Base-by-base conservation (phyloP, 768 basidiomycete species). In the Rhodotorula diobovata region DNA sequence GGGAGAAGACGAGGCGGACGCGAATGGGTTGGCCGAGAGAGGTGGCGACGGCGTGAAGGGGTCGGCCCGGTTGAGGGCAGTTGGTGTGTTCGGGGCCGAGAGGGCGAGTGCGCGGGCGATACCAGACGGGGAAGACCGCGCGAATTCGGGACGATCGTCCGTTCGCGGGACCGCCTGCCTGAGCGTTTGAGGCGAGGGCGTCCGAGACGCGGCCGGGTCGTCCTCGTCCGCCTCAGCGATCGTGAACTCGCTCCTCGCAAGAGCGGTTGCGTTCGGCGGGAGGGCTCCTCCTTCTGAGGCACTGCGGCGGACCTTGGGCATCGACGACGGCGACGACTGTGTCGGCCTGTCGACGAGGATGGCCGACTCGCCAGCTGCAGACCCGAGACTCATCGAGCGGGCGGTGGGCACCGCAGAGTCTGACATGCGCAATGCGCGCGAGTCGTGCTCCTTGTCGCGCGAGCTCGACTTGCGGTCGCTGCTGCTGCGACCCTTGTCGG, bases 201-300 rank as follows among this genome's bases (percentile, higher is more conserved):
- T 50, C 23, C 56, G 65, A 15, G 68, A 59, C 10, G 46, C 65
- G 28, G 48, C 50, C 16, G 18, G 48, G 8, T 50, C 34, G 8
- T 54, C 54, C 35, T 74, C 73, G 37, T 74, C 70, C 2, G 54
- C 73, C 46, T 74, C 70, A 50, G 61, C 50, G 30, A 71, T 71
- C 25, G 66, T 67, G 30, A 62, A 66, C 41, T 71, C 70, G 8
- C 63, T 45, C 1, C 63, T 53, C 21, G 55, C 63, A 15, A 45
- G n/a, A 1, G 30, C 57, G 5, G 54, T 56, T 11, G 63, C 59
- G 37, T 48, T 63, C 3, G 66, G 54, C 15, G 73, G 66, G 4
- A 71, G 46, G 2, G 65, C 28, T 2, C 56, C 57, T 1, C 66
- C 59, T 25, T 67, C 66, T 1, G 71, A 72, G 2, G 55, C 55